phyloP scores from a whole-genome alignment of 768 basidiomycete genomes.

The Lactarius trivialis region DNA sequence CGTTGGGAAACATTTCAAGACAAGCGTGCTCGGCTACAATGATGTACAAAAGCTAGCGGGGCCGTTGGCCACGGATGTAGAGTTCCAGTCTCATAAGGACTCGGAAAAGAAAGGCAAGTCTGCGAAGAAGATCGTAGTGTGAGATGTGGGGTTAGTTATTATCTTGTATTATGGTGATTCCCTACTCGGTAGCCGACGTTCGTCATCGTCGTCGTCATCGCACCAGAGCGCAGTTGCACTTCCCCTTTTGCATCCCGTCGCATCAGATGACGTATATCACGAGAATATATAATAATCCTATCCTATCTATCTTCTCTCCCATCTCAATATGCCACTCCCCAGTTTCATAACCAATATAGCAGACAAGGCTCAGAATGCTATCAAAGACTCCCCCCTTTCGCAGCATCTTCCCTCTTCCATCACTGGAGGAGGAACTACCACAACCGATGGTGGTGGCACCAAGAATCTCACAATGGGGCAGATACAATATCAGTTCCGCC shows the following conservation, averaged over 20 bases:
- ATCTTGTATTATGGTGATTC: slow-evolving; percentile 24
- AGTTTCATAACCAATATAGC: slow-evolving; percentile 60
- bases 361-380: slow-evolving; percentile 70
- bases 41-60: slow-evolving; percentile 71
- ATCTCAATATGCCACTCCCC: slow-evolving; percentile 48
- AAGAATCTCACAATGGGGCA: slow-evolving; percentile 54
- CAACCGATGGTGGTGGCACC: slow-evolving; percentile 22
- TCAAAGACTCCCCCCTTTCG: slow-evolving; percentile 55
- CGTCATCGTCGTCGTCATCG: background rate
- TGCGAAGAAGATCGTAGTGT: slow-evolving; percentile 72
- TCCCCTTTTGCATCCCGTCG: background rate
- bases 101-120: slow-evolving; percentile 89
- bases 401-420: slow-evolving; percentile 44
- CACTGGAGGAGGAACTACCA: slow-evolving; percentile 29
- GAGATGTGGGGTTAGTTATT: slow-evolving; percentile 24
- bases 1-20: slow-evolving; percentile 90
- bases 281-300: slow-evolving; percentile 19
- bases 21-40: slow-evolving; percentile 72
- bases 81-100: slow-evolving; percentile 92
- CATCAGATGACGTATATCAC: slow-evolving; percentile 24
- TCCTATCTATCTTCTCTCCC: slow-evolving; percentile 16
- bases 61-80: slow-evolving; percentile 90
- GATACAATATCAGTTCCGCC: slow-evolving; percentile 66
- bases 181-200: background rate
- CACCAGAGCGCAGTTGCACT: background rate